These are phyloP conservation scores for Phytophthora cryptogea DNA, from an alignment of 352 stramenopile genomes.

Conservation along the genomic window DNA sequence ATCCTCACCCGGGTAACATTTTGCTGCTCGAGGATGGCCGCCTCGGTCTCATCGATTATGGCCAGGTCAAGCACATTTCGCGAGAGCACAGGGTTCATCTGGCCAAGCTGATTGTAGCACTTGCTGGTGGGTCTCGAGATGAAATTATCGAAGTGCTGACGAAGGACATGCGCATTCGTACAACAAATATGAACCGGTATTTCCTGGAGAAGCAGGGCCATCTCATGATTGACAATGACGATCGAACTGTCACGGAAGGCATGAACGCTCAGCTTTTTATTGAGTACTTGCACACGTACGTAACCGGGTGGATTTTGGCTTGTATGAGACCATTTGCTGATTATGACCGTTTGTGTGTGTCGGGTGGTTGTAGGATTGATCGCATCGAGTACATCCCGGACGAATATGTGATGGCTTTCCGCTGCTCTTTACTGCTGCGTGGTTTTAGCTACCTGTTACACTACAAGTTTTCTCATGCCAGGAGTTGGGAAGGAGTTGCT, in stretches of 20 bases:
- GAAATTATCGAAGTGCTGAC: constrained; percentile 81
- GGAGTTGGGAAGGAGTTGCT: constrained; percentile 78
- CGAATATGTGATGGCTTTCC: constrained; percentile 90
- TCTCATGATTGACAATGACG: constrained; percentile 89
- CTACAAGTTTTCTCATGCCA: constrained; percentile 86
- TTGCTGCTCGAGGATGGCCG: constrained; percentile 89
- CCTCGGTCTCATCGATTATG: constrained; percentile 92
- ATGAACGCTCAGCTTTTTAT: constrained; percentile 88
- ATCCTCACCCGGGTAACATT: constrained; percentile 92
- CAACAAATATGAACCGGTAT: constrained; percentile 79
- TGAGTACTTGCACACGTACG: constrained; percentile 82
- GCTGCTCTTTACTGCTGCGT: constrained; percentile 81
- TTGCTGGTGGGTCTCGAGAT: constrained; percentile 71
- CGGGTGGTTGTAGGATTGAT: constrained; percentile 54
- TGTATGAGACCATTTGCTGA: constrained; percentile 12
- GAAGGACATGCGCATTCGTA: constrained; percentile 76
- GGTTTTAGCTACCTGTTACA: constrained; percentile 86
- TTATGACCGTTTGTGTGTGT: constrained; percentile 3
- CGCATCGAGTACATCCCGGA: constrained; percentile 82
- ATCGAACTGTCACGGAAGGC: constrained; percentile 76
- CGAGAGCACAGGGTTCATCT: constrained; percentile 68
- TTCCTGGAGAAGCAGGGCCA: constrained; percentile 84
- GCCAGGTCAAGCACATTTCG: constrained; percentile 89
- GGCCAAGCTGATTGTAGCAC: constrained; percentile 83
- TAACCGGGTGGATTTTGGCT: constrained; percentile 5